Conservation (phyloP, 495 filamentous ascomycete genomes). For the Aspergillus avenaceus region DNA sequence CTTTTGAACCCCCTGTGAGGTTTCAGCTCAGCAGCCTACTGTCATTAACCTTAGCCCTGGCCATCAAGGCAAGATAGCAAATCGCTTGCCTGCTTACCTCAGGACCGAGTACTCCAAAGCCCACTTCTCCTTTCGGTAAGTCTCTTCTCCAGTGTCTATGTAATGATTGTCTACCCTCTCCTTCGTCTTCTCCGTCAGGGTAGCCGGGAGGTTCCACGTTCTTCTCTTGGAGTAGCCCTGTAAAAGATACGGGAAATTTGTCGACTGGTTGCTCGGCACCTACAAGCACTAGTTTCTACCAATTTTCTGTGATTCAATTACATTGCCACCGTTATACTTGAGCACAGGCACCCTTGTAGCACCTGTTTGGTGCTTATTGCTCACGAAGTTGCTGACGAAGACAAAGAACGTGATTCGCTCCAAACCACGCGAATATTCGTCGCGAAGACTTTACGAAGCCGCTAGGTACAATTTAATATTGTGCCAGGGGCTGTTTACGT, state of each 20-base stretch:
- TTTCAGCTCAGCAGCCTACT: too few species aligned
- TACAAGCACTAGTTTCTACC: too few species aligned
- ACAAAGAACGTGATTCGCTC: neutral
- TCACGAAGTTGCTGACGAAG: neutral
- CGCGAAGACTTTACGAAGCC: neutral
- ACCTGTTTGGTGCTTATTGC: neutral
- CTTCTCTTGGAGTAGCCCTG: too few species aligned
- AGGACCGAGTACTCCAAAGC: neutral
- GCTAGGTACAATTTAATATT: neutral
- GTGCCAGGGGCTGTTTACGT: neutral
- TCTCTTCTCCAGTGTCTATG: neutral
- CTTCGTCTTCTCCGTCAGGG: too few species aligned
- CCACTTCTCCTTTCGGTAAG: neutral
- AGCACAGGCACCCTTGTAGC: neutral
- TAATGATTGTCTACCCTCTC: too few species aligned
- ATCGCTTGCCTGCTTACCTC: neutral
- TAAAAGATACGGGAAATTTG: too few species aligned
- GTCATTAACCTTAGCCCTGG: too few species aligned
- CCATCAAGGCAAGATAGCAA: neutral
- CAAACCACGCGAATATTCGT: neutral
- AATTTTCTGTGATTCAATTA: too few species aligned
- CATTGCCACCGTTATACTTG: too few species aligned
- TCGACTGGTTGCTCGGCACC: too few species aligned
- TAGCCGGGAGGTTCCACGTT: too few species aligned
- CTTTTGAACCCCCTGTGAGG: too few species aligned